phyloP scores from a whole-genome alignment of 176 grass and related monocot genomes.

The Rhynchospora pubera region DNA sequence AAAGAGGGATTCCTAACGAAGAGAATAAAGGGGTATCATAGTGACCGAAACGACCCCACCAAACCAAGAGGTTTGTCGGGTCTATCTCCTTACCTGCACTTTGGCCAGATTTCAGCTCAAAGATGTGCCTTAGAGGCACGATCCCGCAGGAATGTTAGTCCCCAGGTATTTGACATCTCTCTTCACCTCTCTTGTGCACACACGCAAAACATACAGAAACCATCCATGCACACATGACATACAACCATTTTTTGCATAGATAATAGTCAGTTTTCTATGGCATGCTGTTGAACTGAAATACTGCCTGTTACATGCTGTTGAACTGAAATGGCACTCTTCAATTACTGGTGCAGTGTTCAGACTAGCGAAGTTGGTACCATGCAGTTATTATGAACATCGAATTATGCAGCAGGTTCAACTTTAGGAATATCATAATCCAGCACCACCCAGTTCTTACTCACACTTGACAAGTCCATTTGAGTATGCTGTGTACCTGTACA shows the following conservation, averaged over 20 bases:
- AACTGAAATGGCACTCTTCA: background rate
- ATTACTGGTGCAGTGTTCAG: background rate
- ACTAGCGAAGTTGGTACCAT: background rate
- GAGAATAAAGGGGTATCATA: slow-evolving; percentile 72
- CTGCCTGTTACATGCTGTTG: background rate
- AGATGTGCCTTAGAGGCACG: slow-evolving; percentile 72
- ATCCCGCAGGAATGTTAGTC: slow-evolving; percentile 37
- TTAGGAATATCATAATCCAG: background rate
- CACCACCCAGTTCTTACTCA: background rate
- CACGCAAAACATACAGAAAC: background rate
- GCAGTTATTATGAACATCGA: background rate
- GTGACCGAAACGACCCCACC: slow-evolving; percentile 60
- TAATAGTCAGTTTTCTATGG: background rate
- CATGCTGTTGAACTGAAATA: background rate
- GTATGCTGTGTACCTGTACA: background rate
- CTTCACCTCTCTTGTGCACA: background rate
- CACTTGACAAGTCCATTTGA: background rate
- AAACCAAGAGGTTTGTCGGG: slow-evolving; percentile 56
- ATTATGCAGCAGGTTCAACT: background rate
- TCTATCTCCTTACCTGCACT: slow-evolving; percentile 88
- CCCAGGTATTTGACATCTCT: slow-evolving; percentile 37
- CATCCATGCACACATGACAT: background rate
- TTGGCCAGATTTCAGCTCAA: slow-evolving; percentile 92
- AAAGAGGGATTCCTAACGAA: slow-evolving; percentile 74
- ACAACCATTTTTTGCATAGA: background rate